These are phyloP conservation scores for Passiflora organensis DNA, from an alignment of 345 rosid genomes.

Conservation along the genomic window DNA sequence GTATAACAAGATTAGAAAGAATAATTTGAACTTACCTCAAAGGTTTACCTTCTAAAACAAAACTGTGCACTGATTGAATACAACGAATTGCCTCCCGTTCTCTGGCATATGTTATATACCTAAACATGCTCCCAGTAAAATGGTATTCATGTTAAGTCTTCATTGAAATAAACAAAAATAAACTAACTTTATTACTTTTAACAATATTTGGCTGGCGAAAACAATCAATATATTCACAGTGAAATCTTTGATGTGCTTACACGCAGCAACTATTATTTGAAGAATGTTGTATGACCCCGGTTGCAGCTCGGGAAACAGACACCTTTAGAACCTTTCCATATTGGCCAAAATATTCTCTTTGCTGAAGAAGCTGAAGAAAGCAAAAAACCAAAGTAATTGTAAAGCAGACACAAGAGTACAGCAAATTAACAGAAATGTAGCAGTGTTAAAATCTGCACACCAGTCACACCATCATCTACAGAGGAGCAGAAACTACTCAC, in stretches of 20 bases:
- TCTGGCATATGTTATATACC: constrained; percentile 75
- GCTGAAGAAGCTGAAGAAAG: constrained; percentile 61
- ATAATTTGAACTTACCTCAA: constrained; percentile 42
- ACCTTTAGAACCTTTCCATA: constrained; percentile 92
- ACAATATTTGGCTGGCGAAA: no score
- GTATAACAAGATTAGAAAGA: background rate
- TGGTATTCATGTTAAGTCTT: no score
- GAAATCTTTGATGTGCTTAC: constrained; percentile 50
- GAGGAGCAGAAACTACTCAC: constrained; percentile 26
- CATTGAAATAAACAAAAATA: no score
- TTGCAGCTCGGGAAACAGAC: constrained; percentile 73
- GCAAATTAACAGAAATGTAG: background rate
- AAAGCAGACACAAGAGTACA: constrained; percentile 1
- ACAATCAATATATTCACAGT: no score
- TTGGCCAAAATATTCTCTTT: constrained; percentile 73
- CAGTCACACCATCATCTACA: no score
- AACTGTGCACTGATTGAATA: constrained; percentile 86
- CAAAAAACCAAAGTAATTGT: background rate
- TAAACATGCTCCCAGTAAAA: constrained; percentile 22
- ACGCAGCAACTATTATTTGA: constrained; percentile 90
- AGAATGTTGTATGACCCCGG: constrained; percentile 78
- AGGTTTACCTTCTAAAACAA: constrained; percentile 73
- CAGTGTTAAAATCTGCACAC: no score
- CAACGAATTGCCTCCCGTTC: constrained; percentile 91
- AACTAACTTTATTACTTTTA: no score